These are phyloP conservation scores for Calonectria honghensis DNA, from an alignment of 2,329 filamentous ascomycete species.

Conservation along the genomic window DNA sequence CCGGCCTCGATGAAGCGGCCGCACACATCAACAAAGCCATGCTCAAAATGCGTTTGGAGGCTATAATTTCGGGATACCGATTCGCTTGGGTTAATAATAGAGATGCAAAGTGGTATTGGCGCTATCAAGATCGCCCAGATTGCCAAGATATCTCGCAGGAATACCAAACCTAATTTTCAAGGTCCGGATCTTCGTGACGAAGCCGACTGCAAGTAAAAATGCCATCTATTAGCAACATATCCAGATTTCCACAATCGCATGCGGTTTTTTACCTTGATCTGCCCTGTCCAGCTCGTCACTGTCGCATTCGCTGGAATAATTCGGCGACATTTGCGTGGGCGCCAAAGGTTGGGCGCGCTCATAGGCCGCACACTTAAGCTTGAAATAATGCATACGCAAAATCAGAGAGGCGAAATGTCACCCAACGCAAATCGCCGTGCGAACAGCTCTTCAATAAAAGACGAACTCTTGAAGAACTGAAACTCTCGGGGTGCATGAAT, in stretches of 20 bases:
- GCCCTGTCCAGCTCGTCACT: not conserved
- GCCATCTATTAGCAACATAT: not conserved
- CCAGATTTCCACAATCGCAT: not conserved
- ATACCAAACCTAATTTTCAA: not conserved
- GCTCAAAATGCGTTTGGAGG: not conserved
- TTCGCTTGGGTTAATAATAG: not conserved
- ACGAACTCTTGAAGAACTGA: not conserved
- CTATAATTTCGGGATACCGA: not conserved
- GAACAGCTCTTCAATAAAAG: not conserved
- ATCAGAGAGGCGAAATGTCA: not conserved
- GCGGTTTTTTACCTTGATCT: not conserved
- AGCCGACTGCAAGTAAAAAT: not conserved
- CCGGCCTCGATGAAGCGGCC: not conserved
- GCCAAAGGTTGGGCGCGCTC: not conserved
- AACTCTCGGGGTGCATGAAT: not conserved
- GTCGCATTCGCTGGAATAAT: not conserved
- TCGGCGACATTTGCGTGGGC: not conserved
- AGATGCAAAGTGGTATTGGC: not conserved
- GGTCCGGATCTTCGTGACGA: not conserved
- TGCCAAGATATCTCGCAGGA: not conserved
- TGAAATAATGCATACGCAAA: conserved; percentile 1
- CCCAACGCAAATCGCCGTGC: not conserved
- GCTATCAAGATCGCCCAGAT: not conserved
- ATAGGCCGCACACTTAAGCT: not conserved
- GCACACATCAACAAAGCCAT: not conserved